Conservation (phyloP, 805 yeast species). For the Alloascoidea africana region DNA sequence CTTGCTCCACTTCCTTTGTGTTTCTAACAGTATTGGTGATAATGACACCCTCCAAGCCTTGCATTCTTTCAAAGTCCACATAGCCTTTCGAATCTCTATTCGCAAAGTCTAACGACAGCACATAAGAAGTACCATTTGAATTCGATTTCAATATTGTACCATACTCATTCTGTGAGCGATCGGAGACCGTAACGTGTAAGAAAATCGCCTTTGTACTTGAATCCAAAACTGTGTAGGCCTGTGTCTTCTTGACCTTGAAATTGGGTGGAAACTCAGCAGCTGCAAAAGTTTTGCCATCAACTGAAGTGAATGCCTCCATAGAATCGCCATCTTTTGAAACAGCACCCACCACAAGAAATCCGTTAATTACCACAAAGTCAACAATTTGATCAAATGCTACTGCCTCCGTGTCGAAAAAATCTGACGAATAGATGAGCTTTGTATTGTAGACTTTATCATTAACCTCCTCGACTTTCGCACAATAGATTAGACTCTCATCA, state of each 20-base stretch:
- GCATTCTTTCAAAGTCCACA: constrained; percentile 81
- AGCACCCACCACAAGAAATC: constrained; percentile 60
- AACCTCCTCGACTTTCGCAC: constrained; percentile 31
- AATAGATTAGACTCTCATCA: constrained; percentile 42
- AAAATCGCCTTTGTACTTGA: constrained; percentile 59
- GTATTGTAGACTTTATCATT: constrained; percentile 3
- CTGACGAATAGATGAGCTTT: constrained; percentile 31
- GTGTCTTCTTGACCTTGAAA: constrained; percentile 41
- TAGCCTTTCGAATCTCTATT: constrained; percentile 61
- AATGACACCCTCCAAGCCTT: constrained; percentile 74
- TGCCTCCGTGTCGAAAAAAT: constrained; percentile 29
- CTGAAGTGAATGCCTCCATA: constrained; percentile 57
- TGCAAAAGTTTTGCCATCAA: constrained; percentile 66
- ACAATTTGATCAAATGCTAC: constrained; percentile 40
- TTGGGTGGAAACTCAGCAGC: constrained; percentile 65
- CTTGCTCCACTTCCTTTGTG: constrained; percentile 25
- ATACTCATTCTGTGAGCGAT: constrained; percentile 33
- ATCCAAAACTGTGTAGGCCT: constrained; percentile 69
- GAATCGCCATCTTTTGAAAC: constrained; percentile 24
- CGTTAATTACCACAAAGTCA: constrained; percentile 62
- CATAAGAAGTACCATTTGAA: constrained; percentile 81
- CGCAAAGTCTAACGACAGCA: constrained; percentile 48
- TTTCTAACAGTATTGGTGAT: constrained; percentile 58
- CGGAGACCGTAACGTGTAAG: constrained; percentile 64
- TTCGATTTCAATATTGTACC: constrained; percentile 83